A percentile compares a stretch with the other conserved stretches of the same genome.
Evolutionary conservation across 805 yeast genomes (phyloP).

Genomic region (Starmerella ratchasimensis): DNA sequence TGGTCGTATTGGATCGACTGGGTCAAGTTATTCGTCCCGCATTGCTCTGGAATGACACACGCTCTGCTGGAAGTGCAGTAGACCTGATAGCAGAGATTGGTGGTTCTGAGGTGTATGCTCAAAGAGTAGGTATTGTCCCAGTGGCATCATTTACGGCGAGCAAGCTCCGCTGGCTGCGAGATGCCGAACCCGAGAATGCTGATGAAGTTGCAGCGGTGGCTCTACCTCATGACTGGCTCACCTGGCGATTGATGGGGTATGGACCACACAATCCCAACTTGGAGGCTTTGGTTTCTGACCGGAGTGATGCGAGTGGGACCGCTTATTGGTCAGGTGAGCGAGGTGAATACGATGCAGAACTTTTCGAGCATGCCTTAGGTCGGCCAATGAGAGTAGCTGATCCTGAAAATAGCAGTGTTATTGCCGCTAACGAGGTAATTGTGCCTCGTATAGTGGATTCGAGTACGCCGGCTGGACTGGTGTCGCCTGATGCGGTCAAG

Average conservation of each 20-base stretch:
- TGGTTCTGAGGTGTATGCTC: conserved; percentile 18
- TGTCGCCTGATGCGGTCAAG: not conserved
- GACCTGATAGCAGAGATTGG: conserved; percentile 18
- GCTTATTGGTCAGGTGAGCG: conserved; percentile 20
- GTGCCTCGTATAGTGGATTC: conserved; percentile 19
- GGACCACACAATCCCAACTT: conserved; percentile 19
- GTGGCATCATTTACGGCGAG: conserved; percentile 22
- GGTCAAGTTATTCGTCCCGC: conserved; percentile 21
- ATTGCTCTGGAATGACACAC: conserved; percentile 21
- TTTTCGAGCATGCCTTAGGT: conserved; percentile 19
- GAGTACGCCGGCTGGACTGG: conserved; percentile 11
- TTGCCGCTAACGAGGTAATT: conserved; percentile 10
- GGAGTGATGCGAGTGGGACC: conserved; percentile 22
- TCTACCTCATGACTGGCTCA: conserved; percentile 22
- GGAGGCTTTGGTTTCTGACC: conserved; percentile 19
- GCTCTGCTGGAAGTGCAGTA: conserved; percentile 18
- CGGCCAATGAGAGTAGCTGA: conserved; percentile 18
- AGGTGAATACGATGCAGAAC: conserved; percentile 14
- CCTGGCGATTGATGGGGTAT: conserved; percentile 21
- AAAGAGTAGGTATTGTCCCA: conserved; percentile 20
- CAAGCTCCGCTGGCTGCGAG: conserved; percentile 20
- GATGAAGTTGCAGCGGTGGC: conserved; percentile 17
- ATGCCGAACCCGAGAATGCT: conserved; percentile 20
- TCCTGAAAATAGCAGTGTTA: not conserved
- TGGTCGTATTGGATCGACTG: conserved; percentile 15